Conservation (phyloP, 2,329 filamentous ascomycete genomes). For the Apiospora malaysiana region DNA sequence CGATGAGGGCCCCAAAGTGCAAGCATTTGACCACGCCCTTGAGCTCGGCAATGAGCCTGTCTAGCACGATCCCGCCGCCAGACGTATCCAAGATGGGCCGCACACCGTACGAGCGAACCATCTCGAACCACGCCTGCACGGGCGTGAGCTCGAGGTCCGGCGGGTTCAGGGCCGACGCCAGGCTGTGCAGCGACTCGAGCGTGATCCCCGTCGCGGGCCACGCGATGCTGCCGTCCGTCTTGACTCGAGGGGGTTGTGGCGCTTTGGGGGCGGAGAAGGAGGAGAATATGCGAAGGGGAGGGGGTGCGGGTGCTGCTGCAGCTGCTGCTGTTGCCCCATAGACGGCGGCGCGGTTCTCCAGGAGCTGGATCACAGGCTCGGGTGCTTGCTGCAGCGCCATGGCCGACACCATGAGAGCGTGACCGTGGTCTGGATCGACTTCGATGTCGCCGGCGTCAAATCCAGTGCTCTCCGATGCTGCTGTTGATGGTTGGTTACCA, state of each 20-base stretch:
- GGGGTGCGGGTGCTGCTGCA: too few species aligned
- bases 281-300: too few species aligned
- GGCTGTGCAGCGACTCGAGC: slow-evolving; percentile 49
- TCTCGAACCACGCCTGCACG: slow-evolving; percentile 62
- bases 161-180: slow-evolving; percentile 52
- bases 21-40: slow-evolving; percentile 52
- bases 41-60: slow-evolving; percentile 48
- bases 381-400: slow-evolving; percentile 36
- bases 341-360: slow-evolving; percentile 17
- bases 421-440: slow-evolving; percentile 50
- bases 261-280: neutral
- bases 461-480: neutral
- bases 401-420: slow-evolving; percentile 37
- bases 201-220: slow-evolving; percentile 50
- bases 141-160: slow-evolving; percentile 53
- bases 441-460: slow-evolving; percentile 54
- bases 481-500: neutral
- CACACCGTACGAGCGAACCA: slow-evolving; percentile 48
- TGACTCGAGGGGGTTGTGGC: neutral
- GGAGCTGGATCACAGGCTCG: slow-evolving; percentile 25
- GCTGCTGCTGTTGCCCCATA: too few species aligned
- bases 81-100: slow-evolving; percentile 41
- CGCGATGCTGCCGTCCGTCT: slow-evolving; percentile 28
- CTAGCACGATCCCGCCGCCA: slow-evolving; percentile 37
- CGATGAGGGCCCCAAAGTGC: slow-evolving; percentile 54